Base-by-base conservation (phyloP, 257 asterid species). In the Fraxinus quadrangulata region DNA sequence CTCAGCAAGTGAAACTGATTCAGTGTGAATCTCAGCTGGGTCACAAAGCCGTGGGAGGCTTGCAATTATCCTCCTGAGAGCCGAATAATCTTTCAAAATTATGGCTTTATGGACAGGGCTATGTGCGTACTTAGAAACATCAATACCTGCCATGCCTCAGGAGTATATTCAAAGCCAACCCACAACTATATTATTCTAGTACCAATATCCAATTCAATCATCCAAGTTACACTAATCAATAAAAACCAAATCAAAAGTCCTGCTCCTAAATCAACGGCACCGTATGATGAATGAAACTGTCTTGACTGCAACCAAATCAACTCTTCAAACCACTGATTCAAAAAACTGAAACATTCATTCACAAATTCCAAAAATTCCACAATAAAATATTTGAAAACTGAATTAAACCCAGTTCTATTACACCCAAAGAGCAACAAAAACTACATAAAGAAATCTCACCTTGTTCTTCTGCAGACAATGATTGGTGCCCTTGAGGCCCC, bases 71-170 rank as follows among this genome's bases (percentile, higher is more conserved):
- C 75, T 89, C 84, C 92, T 89, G 56, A 96, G 90, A 72, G 84
- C 80, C 40, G 90, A 84, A 81, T 96, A 93, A 79, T 96, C 98
- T 86, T 88, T 93, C 90, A 87, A 82, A 73, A 92, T 83, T 78
- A 96, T 75, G 77, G 97, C 97, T 81, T 86, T 92, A 65, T 93
- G 99, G 75, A 90, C 94, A 78, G 97, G 96, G 77, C 98, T 92
- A 76, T 93, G 98, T 36, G 82, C 92, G 67, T 90, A 90, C 82
- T 87, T 93, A 9, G 92, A 89, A 75, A 87, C 83, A 86, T 95
- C 99, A 74, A 86, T 70, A 72, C 85, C 83, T 66, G 93, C 91
- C 98, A 92, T 94, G 82, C 73, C 85, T 80, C 76, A 81, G 81
- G 76, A 79, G 77, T 61, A 68, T 70, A 28, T 65, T 31, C 26